Conservation (phyloP, 352 stramenopile species). For the Globisporangium ultimum region DNA sequence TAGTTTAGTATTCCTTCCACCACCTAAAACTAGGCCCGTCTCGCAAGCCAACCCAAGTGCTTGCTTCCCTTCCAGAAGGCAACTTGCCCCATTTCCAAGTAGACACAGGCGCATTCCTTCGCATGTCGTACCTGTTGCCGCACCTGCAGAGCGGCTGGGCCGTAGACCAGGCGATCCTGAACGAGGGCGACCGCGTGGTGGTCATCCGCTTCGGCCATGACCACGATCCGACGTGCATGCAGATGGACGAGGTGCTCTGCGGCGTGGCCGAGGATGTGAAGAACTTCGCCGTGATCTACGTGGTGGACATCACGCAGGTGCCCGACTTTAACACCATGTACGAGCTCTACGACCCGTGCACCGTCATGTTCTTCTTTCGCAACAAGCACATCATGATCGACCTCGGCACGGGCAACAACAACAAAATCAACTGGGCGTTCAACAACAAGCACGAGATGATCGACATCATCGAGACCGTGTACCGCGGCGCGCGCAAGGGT, state of each 20-base stretch:
- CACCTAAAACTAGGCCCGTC: no score
- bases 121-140: constrained; percentile 97
- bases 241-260: constrained; percentile 97
- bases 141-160: constrained; percentile 97
- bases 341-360: constrained; percentile 99
- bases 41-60: no score
- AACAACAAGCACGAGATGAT: constrained; percentile 99
- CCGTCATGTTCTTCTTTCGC: constrained; percentile 99
- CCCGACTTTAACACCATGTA: constrained; percentile 99
- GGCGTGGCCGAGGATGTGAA: constrained; percentile 98
- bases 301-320: constrained; percentile 93
- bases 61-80: no score
- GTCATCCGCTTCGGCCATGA: constrained; percentile 99
- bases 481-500: constrained; percentile 96
- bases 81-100: background rate
- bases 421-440: constrained; percentile 99
- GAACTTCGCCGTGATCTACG: constrained; percentile 99
- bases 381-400: constrained; percentile 99
- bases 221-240: constrained; percentile 97
- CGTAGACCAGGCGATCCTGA: constrained; percentile 99
- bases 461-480: constrained; percentile 99
- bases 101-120: background rate
- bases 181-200: constrained; percentile 96
- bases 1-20: no score
- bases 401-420: constrained; percentile 99